Evolutionary conservation across 768 basidiomycete species (phyloP).

Genomic region (Auriscalpium microsporum): DNA sequence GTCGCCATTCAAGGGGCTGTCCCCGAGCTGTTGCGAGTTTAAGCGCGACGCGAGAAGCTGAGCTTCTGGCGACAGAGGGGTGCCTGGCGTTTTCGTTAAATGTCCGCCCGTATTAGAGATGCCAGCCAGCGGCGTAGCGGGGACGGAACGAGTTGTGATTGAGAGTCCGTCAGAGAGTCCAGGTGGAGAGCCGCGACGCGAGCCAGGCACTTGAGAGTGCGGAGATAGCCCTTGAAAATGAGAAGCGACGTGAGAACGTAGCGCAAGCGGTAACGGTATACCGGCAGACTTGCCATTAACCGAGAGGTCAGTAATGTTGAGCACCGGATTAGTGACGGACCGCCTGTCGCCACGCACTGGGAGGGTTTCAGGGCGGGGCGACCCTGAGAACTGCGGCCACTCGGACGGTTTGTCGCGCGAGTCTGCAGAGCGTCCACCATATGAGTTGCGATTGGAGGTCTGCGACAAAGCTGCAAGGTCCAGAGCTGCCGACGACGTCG

Average conservation of each 20-base stretch:
- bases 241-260: constrained; percentile 55
- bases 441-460: constrained; percentile 60
- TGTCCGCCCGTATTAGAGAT: constrained; percentile 39
- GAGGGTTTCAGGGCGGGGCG: constrained; percentile 53
- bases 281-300: constrained; percentile 32
- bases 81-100: constrained; percentile 59
- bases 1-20: constrained; percentile 45
- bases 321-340: constrained; percentile 64
- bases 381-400: constrained; percentile 84
- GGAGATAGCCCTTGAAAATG: constrained; percentile 44
- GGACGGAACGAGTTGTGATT: constrained; percentile 64
- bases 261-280: constrained; percentile 46
- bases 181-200: constrained; percentile 70
- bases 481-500: constrained; percentile 84
- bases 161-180: constrained; percentile 53
- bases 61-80: constrained; percentile 53
- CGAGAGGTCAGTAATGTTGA: constrained; percentile 47
- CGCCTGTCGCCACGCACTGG: constrained; percentile 54
- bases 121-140: constrained; percentile 64
- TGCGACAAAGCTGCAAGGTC: constrained; percentile 88
- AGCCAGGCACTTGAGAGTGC: constrained; percentile 34
- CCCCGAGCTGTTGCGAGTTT: constrained; percentile 34
- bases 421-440: constrained; percentile 45
- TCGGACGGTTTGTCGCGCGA: constrained; percentile 72
- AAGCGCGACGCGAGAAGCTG: constrained; percentile 40